Percentiles rank a stretch among this genome's conserved stretches.
phyloP scores from a whole-genome alignment of 108 stramenopile genomes.

The Fragilariopsis cylindrus region DNA sequence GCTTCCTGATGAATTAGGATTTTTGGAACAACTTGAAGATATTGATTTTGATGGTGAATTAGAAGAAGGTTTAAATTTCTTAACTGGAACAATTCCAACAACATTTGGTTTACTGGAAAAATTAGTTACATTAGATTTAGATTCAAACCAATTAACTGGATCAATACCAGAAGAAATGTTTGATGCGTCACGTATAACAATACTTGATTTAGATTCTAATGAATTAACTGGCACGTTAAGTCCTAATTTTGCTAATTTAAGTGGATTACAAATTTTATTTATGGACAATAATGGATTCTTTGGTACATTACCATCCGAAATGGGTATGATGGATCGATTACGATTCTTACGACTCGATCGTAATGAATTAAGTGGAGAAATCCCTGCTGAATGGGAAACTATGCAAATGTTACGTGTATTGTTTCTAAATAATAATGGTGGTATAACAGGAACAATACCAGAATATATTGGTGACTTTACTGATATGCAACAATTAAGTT shows the following conservation, averaged over 20 bases:
- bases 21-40: constrained; percentile 19
- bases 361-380: constrained; percentile 36
- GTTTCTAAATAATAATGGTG: constrained; percentile 32
- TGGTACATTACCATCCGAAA: constrained; percentile 40
- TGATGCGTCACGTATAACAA: constrained; percentile 35
- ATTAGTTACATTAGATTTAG: constrained; percentile 36
- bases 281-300: constrained; percentile 33
- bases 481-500: constrained; percentile 21
- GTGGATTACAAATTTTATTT: constrained; percentile 35
- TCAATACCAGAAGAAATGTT: constrained; percentile 38
- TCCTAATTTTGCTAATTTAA: constrained; percentile 33
- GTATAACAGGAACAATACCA: constrained; percentile 44
- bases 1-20: constrained; percentile 28
- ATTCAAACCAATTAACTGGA: constrained; percentile 41
- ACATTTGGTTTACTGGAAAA: constrained; percentile 21
- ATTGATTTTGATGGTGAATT: constrained; percentile 39
- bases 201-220: constrained; percentile 65
- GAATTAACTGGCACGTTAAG: constrained; percentile 64
- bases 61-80: constrained; percentile 11
- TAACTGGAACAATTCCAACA: constrained; percentile 40
- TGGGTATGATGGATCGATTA: constrained; percentile 26
- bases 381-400: constrained; percentile 26
- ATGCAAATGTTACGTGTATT: constrained; percentile 20
- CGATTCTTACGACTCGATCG: constrained; percentile 30
- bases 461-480: constrained; percentile 33